Evolutionary conservation across 352 stramenopile species (phyloP).

Genomic region (Phytopythium chamaehyphon): DNA sequence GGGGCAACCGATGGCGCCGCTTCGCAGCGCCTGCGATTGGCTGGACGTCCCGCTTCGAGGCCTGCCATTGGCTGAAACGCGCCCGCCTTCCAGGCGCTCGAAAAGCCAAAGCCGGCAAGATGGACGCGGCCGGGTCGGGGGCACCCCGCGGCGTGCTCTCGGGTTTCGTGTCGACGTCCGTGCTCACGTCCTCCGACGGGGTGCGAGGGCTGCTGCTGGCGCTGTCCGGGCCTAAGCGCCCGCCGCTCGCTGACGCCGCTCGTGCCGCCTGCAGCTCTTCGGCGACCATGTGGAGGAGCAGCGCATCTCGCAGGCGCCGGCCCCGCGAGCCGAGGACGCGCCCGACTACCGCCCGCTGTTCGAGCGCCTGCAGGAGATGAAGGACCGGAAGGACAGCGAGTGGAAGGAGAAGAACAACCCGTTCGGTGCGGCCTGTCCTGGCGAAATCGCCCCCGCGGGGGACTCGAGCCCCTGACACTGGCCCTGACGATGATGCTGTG

Average conservation of each 20-base stretch:
- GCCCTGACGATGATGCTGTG: not conserved
- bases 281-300: conserved; percentile 84
- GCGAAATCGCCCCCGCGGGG: too few species aligned
- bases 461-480: too few species aligned
- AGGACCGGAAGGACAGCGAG: conserved; percentile 77
- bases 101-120: conserved; percentile 17
- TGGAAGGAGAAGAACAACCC: conserved; percentile 90
- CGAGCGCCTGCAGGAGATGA: conserved; percentile 74
- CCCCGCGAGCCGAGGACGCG: conserved; percentile 29
- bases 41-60: too few species aligned
- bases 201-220: conserved; percentile 26
- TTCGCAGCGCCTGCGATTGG: too few species aligned
- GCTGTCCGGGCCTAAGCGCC: not conserved
- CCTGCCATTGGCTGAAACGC: conserved; percentile 12
- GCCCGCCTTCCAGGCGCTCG: too few species aligned
- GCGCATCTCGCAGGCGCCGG: conserved; percentile 66
- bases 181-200: conserved; percentile 82
- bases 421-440: conserved; percentile 72
- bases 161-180: conserved; percentile 79
- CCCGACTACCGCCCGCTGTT: conserved; percentile 71
- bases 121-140: conserved; percentile 14
- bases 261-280: conserved; percentile 53
- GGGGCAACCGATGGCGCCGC: too few species aligned
- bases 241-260: too few species aligned
- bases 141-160: conserved; percentile 32